These are phyloP conservation scores for Globisporangium nagaii DNA, from an alignment of 352 stramenopile genomes.

Conservation along the genomic window DNA sequence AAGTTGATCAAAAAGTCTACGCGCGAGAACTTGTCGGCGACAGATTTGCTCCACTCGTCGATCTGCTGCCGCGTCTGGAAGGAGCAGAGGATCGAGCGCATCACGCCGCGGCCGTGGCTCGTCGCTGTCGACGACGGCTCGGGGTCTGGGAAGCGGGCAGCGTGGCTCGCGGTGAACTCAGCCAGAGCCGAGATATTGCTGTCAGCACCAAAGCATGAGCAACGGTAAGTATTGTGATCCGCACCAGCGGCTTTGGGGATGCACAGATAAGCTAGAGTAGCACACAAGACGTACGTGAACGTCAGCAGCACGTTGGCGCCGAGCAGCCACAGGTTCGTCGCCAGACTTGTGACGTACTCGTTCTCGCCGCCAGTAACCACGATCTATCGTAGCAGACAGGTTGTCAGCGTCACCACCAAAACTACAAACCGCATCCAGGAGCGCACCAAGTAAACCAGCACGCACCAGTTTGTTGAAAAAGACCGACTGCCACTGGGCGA, in stretches of 20 bases:
- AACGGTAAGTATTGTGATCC: too few relatives aligned
- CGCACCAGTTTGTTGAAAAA: slow-evolving; percentile 60
- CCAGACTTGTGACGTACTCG: slow-evolving; percentile 32
- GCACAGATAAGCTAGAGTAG: too few relatives aligned
- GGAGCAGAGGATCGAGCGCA: slow-evolving; percentile 46
- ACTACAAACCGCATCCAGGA: too few relatives aligned
- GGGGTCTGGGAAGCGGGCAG: slow-evolving; percentile 40
- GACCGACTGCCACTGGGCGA: slow-evolving; percentile 21
- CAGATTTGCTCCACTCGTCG: slow-evolving; percentile 48
- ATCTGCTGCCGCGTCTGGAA: slow-evolving; percentile 46
- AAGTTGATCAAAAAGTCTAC: slow-evolving; percentile 74
- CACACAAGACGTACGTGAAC: slow-evolving; percentile 43
- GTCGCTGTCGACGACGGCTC: slow-evolving; percentile 1
- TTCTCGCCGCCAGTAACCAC: slow-evolving; percentile 60
- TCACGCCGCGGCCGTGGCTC: slow-evolving; percentile 35
- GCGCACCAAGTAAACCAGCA: not conserved
- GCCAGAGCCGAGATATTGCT: slow-evolving; percentile 41
- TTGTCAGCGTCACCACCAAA: too few relatives aligned
- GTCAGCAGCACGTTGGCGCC: slow-evolving; percentile 61
- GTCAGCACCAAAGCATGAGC: not conserved
- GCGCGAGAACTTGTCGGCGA: slow-evolving; percentile 49
- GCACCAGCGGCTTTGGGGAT: too few relatives aligned
- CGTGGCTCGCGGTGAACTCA: slow-evolving; percentile 47
- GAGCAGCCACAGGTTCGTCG: slow-evolving; percentile 60
- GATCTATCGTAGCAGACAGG: too few relatives aligned